These are phyloP conservation scores for Glaciozyma martinii DNA, from an alignment of 768 basidiomycete genomes.

Conservation along the genomic window DNA sequence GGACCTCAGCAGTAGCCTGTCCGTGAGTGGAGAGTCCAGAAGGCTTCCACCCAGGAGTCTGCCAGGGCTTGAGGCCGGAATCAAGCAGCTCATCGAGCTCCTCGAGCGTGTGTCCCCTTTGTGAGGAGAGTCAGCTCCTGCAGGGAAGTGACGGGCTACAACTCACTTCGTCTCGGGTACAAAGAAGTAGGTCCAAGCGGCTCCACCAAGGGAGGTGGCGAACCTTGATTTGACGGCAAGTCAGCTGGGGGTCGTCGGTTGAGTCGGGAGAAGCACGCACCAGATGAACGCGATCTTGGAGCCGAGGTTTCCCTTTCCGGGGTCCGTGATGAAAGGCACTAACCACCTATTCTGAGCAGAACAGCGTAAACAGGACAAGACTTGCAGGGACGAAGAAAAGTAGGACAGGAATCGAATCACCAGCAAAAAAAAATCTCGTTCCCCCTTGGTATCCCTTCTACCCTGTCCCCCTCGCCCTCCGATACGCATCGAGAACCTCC, in stretches of 20 bases:
- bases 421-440: too few species aligned
- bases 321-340: background rate
- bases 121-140: background rate
- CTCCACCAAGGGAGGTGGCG: background rate
- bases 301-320: background rate
- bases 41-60: background rate
- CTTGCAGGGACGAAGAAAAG: too few species aligned
- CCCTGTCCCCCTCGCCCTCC: too few species aligned
- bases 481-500: too few species aligned
- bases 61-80: background rate
- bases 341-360: too few species aligned
- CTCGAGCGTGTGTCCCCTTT: background rate
- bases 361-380: too few species aligned
- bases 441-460: too few species aligned
- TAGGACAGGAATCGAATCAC: too few species aligned
- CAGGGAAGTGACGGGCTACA: background rate
- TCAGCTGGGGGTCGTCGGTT: too few species aligned
- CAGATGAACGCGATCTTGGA: background rate
- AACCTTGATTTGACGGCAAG: too few species aligned
- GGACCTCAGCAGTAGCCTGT: background rate
- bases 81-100: slow-evolving; percentile 2
- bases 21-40: background rate
- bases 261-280: too few species aligned
- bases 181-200: background rate
- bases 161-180: background rate